phyloP scores from a whole-genome alignment of 768 basidiomycete species.

The Mycena sanguinolenta region DNA sequence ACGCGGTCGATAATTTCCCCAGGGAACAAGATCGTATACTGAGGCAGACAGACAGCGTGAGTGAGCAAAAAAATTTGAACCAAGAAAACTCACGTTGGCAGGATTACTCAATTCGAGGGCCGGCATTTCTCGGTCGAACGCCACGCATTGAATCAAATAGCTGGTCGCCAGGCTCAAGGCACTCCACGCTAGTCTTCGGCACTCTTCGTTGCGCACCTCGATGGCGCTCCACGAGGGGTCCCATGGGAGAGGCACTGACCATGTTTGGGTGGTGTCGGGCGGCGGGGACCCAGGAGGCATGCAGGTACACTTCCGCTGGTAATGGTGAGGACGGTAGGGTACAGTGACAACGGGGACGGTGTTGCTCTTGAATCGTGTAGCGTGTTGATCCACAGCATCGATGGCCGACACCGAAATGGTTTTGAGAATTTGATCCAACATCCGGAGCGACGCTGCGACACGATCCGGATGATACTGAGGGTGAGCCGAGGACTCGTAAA shows the following conservation, averaged over 20 bases:
- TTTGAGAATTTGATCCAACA: conserved; percentile 77
- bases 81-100: conserved; percentile 65
- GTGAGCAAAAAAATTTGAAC: not conserved
- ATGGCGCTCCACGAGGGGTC: conserved; percentile 65
- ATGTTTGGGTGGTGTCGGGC: conserved; percentile 56
- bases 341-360: conserved; percentile 64
- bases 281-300: conserved; percentile 52
- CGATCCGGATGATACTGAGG: conserved; percentile 72
- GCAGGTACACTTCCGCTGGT: conserved; percentile 61
- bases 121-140: conserved; percentile 70
- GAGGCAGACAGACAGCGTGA: not conserved
- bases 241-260: conserved; percentile 72
- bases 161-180: conserved; percentile 77
- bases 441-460: conserved; percentile 64
- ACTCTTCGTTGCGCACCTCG: conserved; percentile 76
- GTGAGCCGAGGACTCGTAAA: conserved; percentile 84
- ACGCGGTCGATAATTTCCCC: conserved; percentile 74
- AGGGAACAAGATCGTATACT: conserved; percentile 81
- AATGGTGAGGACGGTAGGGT: conserved; percentile 44
- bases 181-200: conserved; percentile 83
- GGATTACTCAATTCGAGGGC: conserved; percentile 74
- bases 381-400: conserved; percentile 69
- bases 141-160: conserved; percentile 77
- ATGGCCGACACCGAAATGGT: conserved; percentile 65
- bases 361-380: conserved; percentile 62